Percentiles rank a stretch among this genome's conserved stretches.
phyloP scores from a whole-genome alignment of 2,329 filamentous ascomycete genomes.

The Fusarium agapanthi region DNA sequence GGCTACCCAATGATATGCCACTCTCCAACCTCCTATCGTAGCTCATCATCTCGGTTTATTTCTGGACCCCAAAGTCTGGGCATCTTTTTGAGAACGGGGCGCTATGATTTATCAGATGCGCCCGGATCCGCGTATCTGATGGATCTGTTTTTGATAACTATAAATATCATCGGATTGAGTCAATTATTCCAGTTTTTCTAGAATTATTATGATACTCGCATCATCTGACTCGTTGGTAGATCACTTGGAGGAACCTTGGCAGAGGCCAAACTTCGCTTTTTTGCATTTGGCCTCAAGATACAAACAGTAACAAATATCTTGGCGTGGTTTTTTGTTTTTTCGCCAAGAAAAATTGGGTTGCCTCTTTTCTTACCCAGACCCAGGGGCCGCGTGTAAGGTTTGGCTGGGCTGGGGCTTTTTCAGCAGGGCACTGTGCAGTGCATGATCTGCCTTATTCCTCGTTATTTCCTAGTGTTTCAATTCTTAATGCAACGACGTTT shows the following conservation, averaged over 20 bases:
- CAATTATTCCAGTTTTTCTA: background rate
- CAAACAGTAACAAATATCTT: background rate
- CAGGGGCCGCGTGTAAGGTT: background rate
- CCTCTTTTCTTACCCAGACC: background rate
- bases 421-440: background rate
- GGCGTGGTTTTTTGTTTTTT: background rate
- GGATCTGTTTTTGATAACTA: background rate
- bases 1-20: background rate
- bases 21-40: background rate
- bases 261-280: background rate
- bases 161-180: background rate
- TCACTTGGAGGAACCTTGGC: constrained; percentile 4
- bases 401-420: background rate
- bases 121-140: background rate
- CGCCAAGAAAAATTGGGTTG: constrained; percentile 11
- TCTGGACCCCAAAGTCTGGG: background rate
- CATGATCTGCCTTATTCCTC: background rate
- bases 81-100: background rate
- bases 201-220: constrained; percentile 3
- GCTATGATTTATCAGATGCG: background rate
- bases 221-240: constrained; percentile 10
- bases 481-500: constrained; percentile 17
- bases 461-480: background rate
- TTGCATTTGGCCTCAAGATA: constrained; percentile 16
- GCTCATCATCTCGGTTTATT: background rate